Percentiles rank a stretch among this genome's conserved stretches.
phyloP scores from a whole-genome alignment of 495 filamentous ascomycete genomes.

The Penicillium salamii region DNA sequence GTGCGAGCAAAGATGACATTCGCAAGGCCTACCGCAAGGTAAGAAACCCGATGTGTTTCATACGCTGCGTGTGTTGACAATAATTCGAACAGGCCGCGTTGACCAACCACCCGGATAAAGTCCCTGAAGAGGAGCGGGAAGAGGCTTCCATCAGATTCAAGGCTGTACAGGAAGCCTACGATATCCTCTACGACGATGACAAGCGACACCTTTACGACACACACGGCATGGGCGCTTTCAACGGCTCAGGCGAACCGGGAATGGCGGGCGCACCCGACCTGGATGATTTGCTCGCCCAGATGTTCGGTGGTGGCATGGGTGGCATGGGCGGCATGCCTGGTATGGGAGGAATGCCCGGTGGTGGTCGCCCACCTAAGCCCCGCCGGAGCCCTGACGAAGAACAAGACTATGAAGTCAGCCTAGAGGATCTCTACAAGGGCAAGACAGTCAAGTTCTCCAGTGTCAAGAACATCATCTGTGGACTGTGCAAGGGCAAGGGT shows the following conservation, averaged over 20 bases:
- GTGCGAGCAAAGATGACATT: conserved; percentile 77
- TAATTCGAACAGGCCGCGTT: conserved; percentile 66
- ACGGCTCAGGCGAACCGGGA: conserved; percentile 61
- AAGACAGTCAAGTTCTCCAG: conserved; percentile 95
- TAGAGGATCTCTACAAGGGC: conserved; percentile 96
- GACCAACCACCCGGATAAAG: conserved; percentile 91
- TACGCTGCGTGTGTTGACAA: conserved; percentile 11
- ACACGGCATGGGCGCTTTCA: conserved; percentile 94
- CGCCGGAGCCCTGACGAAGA: conserved; percentile 78
- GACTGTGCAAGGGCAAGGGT: conserved; percentile 80
- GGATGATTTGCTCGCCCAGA: conserved; percentile 86
- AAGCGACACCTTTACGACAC: conserved; percentile 89
- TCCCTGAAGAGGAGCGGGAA: conserved; percentile 78
- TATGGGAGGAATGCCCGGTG: conserved; percentile 63
- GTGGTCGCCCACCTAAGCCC: conserved; percentile 54
- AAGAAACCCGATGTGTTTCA: conserved; percentile 9
- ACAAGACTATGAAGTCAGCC: conserved; percentile 80
- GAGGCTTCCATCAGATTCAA: conserved; percentile 90
- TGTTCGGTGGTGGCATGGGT: conserved; percentile 71
- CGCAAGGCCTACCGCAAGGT: conserved; percentile 98
- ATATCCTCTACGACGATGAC: conserved; percentile 94
- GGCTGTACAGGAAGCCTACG: conserved; percentile 86
- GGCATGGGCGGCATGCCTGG: conserved; percentile 52
- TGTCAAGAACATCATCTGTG: conserved; percentile 88
- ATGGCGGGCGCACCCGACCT: conserved; percentile 73